Base-by-base conservation (phyloP, 768 basidiomycete species). In the Naganishia randhawae region DNA sequence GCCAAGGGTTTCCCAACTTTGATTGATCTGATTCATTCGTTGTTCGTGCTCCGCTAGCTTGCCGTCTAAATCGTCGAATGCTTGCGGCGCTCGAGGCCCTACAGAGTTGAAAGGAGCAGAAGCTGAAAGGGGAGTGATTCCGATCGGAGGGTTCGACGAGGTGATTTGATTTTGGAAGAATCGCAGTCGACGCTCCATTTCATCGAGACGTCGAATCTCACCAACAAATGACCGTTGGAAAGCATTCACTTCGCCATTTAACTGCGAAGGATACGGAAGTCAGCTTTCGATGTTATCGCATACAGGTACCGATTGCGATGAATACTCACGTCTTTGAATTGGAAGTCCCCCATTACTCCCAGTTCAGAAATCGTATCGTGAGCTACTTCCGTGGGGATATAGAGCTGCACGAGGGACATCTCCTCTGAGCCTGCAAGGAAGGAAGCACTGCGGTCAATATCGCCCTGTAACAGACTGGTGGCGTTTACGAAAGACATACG, bases 221-320 rank as follows among this genome's bases (percentile, higher is more conserved):
- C 90, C 91, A 69, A 96, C 91, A 80, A 95, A 99, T 6, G 94
- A 93, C 71, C 96, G 91, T 84, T 99, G 95, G 83, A 98, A 99
- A 19, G 95, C 90, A 80, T 95, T 97, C 74, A 97, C 87, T 70
- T 86, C 86, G 14, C 94, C 91, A 81, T 98, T 98, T 73, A 98
- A 82, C 94, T 98, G 77, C 4, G 29, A 9, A 19, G 41, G 68
- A 68, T 4, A 41, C 10, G 29, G 22, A 17, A 11, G 25, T 37
- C 13, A 22, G 22, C 53, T 39, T n/a, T 33, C 14, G 31, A 31
- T 39, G 33, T n/a, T n/a, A n/a, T n/a, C 16, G 13, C 29, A 17
- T 31, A 3, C 37, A 3, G 53, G 10, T 35, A 61, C n/a, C 22
- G n/a, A n/a, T 13, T 5, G 32, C 8, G 16, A 71, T 19, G 10